Conservation (phyloP, 495 filamentous ascomycete genomes). For the Talaromyces proteolyticus region DNA sequence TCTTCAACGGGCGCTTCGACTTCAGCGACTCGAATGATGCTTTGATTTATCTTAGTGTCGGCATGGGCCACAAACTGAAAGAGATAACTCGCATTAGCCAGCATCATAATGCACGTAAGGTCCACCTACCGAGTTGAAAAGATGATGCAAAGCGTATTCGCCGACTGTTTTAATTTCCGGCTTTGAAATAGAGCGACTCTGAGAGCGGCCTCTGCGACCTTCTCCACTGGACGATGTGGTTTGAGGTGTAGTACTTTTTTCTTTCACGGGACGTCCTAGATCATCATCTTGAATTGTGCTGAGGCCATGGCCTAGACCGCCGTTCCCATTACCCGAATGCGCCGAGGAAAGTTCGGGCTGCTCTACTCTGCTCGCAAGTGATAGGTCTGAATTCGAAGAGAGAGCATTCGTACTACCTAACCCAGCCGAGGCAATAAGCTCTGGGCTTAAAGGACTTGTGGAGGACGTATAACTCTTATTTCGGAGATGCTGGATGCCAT, state of each 20-base stretch:
- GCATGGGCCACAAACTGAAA: conserved; percentile 65
- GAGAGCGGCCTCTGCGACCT: conserved; percentile 62
- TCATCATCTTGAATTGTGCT: conserved; percentile 39
- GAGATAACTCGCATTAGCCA: conserved; percentile 11
- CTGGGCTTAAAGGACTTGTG: conserved; percentile 76
- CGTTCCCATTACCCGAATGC: conserved; percentile 16
- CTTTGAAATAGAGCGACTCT: conserved; percentile 79
- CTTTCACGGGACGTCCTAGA: conserved; percentile 17
- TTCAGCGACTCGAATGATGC: conserved; percentile 65
- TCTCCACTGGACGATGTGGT: conserved; percentile 51
- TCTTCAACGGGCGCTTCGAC: conserved; percentile 76
- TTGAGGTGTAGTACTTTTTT: conserved; percentile 17
- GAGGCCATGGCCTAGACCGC: conserved; percentile 20
- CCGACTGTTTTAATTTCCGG: conserved; percentile 83
- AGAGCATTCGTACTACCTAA: conserved; percentile 11
- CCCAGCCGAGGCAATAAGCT: conserved; percentile 68
- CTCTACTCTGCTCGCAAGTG: conserved; percentile 18
- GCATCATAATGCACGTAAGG: not conserved
- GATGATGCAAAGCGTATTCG: conserved; percentile 92
- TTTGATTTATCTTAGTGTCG: conserved; percentile 87
- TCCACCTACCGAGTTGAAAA: conserved; percentile 77
- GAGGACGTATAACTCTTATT: conserved; percentile 70
- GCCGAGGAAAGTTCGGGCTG: conserved; percentile 24
- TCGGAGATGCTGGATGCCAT: conserved; percentile 89
- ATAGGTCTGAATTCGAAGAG: conserved; percentile 16